Base-by-base conservation (phyloP, 306 rosid genomes). In the Corylus avellana region DNA sequence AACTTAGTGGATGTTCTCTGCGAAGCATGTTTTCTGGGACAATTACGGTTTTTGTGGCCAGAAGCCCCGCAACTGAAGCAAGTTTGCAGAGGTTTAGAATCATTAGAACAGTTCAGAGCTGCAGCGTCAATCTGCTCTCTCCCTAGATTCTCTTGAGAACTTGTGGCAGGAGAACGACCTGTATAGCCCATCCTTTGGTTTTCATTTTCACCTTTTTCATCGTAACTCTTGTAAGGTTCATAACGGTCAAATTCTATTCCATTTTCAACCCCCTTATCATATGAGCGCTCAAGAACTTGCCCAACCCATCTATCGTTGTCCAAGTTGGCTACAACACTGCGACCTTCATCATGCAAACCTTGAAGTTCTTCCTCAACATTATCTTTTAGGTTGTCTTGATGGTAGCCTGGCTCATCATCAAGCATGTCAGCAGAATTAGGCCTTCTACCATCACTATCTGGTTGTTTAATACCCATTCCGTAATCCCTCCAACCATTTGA, bases 61-160 rank as follows among this genome's bases (percentile, higher is more conserved):
- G 78, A 14, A 54, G 71, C 89, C 48, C 94, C 94, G 83, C 94
- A 88, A 73, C 75, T 76, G 71, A 67, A 88, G 79, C 91, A 90
- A 51, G 79, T 62, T 49, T 29, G 83, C 56, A 7, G 76, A 29
- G 74, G 70, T 20, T 72, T 85, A n/a, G 80, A 64, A 70, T 61
- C 75, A 73, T 61, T 72, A 47, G n/a, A 73, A 61, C 35, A 78
- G 70, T 80, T 81, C 68, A 80, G 57, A 72, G 75, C 68, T 62
- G 72, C 75, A 71, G 78, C 81, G 17, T 77, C 75, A 70, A 50
- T 62, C 44, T 22, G 80, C 14, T 53, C 79, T 80, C 81, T 71
- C 55, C 69, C 70, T 12, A 42, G 49, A 66, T 83, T 63, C 66
- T 90, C 85, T 58, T 47, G 78, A 70, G 80, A 82, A 67, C 70